A percentile compares a stretch with the other conserved stretches of the same genome.
phyloP scores from a whole-genome alignment of 129 eudicot genomes.

The Scalesia atractyloides region DNA sequence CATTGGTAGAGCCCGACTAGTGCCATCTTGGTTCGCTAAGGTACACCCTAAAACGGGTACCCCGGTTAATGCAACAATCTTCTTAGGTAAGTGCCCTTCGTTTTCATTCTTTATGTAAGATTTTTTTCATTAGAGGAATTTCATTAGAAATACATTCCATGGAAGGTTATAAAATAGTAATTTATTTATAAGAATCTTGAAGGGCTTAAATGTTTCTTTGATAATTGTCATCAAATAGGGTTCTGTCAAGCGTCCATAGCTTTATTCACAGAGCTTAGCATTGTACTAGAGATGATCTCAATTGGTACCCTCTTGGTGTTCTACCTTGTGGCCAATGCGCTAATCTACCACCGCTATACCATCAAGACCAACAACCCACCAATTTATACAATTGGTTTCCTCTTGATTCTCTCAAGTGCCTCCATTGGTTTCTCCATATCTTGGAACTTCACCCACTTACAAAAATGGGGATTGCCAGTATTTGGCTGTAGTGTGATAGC shows the following conservation, averaged over 20 bases:
- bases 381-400: slow-evolving; percentile 46
- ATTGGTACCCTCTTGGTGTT: slow-evolving; percentile 77
- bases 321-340: slow-evolving; percentile 73
- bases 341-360: slow-evolving; percentile 63
- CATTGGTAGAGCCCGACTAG: slow-evolving; percentile 64
- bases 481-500: slow-evolving; percentile 40
- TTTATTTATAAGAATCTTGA: slow-evolving; percentile 10
- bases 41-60: slow-evolving; percentile 76
- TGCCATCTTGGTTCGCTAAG: slow-evolving; percentile 73
- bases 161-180: background rate
- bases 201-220: background rate
- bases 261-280: slow-evolving; percentile 71
- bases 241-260: slow-evolving; percentile 76
- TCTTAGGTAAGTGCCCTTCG: slow-evolving; percentile 38
- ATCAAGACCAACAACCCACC: slow-evolving; percentile 48
- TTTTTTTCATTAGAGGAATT: slow-evolving; percentile 7
- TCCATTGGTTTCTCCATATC: slow-evolving; percentile 58
- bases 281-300: slow-evolving; percentile 74
- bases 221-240: slow-evolving; percentile 42
- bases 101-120: background rate
- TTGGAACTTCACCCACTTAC: slow-evolving; percentile 61
- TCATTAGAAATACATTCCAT: background rate
- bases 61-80: slow-evolving; percentile 65
- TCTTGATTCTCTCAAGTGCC: slow-evolving; percentile 49
- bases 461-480: slow-evolving; percentile 52